Base-by-base conservation (phyloP, 2,329 filamentous ascomycete genomes). In the Aureobasidium sp. region DNA sequence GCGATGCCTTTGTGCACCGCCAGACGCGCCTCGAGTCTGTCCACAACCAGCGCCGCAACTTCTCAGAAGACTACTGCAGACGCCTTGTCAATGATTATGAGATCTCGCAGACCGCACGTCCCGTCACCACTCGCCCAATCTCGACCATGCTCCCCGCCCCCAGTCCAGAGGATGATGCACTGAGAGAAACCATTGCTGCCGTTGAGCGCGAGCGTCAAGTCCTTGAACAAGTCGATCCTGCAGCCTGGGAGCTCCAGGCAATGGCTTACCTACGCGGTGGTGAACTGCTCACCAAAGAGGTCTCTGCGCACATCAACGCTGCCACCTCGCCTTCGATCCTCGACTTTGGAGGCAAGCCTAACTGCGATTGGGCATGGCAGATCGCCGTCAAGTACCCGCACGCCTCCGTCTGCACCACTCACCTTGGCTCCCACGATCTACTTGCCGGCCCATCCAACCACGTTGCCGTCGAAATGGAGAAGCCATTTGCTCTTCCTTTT, bases 341-440 rank as follows among this genome's bases (percentile, higher is more conserved):
- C 22, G 91, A 97, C 65, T 82, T 96, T 29, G 90, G 88, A 44
- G 90, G 90, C 39, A 84, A 91, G 65, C 78, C 85, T 0, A 82
- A 86, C 12, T 91, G 89, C 65, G 90, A 95, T 69, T 98, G 93
- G 93, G 91, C 88, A 19, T 98, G 93, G 93, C 84, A 93, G 65
- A 86, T 89, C 55, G 90, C 93, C 1, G 77, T 87, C 44, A 85
- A 91, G 66, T 93, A 90, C 68, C 88, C 88, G 16, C 85, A 88
- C 66, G 80, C 87, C 54, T 90, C 88, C 66, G 81, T 96, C 51
- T 94, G 90, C 72, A 88, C 91, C 52, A 60, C 64, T 19, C 64
- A 68, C 52, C 60, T 65, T 49, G 65, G 62, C 10, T 85, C 83
- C 62, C 87, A 87, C 68, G 81, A 79, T 56, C 86, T 86, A 62